phyloP scores from a whole-genome alignment of 176 grass and related monocot genomes.

The Carex myosuroides region DNA sequence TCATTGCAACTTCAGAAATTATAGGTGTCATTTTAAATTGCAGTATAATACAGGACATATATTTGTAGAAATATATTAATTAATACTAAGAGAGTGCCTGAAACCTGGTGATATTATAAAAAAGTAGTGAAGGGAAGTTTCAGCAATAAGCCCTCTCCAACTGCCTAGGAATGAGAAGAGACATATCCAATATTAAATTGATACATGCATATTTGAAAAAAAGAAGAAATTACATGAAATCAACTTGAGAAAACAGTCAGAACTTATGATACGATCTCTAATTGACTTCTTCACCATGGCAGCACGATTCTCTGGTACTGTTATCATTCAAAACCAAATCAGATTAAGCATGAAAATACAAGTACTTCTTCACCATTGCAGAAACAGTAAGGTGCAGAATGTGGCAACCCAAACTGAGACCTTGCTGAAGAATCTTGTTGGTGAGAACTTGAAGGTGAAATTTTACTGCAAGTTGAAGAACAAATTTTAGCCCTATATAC shows the following conservation, averaged over 20 bases:
- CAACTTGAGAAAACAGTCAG: neutral
- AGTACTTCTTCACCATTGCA: neutral
- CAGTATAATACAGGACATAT: neutral
- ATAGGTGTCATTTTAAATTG: neutral
- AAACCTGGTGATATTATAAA: no score
- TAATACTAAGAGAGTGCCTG: no score
- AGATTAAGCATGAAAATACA: slow-evolving; percentile 8
- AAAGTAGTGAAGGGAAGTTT: slow-evolving; percentile 20
- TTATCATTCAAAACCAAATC: neutral
- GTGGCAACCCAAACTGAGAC: no score
- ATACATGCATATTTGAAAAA: neutral
- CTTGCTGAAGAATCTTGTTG: no score
- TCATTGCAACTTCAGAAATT: neutral
- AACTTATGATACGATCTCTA: slow-evolving; percentile 52
- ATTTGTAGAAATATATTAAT: no score
- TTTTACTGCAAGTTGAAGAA: no score
- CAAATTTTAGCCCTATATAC: no score
- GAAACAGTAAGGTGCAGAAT: no score
- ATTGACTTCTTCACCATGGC: slow-evolving; percentile 57
- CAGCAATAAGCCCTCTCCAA: slow-evolving; percentile 64
- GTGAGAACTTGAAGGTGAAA: no score
- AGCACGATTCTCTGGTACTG: slow-evolving; percentile 43
- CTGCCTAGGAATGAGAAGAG: slow-evolving; percentile 40
- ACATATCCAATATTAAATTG: slow-evolving; percentile 12
- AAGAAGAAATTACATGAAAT: neutral